phyloP scores from a whole-genome alignment of 2,329 filamentous ascomycete genomes.

The Ceratocystis huliohia region DNA sequence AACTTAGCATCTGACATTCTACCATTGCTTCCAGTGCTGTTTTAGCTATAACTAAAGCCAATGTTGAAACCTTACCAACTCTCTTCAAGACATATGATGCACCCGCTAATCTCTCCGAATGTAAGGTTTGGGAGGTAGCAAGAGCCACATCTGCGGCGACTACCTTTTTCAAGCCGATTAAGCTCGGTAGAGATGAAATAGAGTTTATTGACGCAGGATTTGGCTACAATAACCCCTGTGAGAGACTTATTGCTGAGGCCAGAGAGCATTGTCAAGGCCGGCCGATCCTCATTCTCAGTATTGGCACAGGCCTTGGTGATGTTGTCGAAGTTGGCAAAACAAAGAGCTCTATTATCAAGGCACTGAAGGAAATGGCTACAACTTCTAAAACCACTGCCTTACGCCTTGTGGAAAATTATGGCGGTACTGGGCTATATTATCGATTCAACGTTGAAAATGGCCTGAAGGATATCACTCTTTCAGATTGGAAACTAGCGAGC shows the following conservation, averaged over 20 bases:
- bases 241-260: slow-evolving; percentile 26
- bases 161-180: slow-evolving; percentile 27
- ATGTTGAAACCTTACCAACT: slow-evolving; percentile 20
- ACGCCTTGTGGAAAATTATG: slow-evolving; percentile 20
- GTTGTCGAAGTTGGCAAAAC: slow-evolving; percentile 22
- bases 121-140: slow-evolving; percentile 27
- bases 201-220: slow-evolving; percentile 27
- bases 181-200: slow-evolving; percentile 24
- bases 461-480: slow-evolving; percentile 24
- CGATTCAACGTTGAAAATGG: slow-evolving; percentile 26
- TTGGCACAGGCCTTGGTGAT: slow-evolving; percentile 25
- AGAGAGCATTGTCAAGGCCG: slow-evolving; percentile 23
- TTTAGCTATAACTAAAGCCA: neutral
- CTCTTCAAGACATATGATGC: slow-evolving; percentile 26
- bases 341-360: neutral
- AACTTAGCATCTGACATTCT: neutral
- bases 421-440: slow-evolving; percentile 23
- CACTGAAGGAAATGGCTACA: neutral
- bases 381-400: neutral
- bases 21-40: neutral
- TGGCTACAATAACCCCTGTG: slow-evolving; percentile 28
- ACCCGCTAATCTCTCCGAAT: slow-evolving; percentile 21
- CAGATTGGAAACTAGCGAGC: slow-evolving; percentile 25
- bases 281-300: slow-evolving; percentile 23
- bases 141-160: slow-evolving; percentile 26